Evolutionary conservation across 73 alveolate genomes (phyloP).

Genomic region (Tetrahymena borealis): DNA sequence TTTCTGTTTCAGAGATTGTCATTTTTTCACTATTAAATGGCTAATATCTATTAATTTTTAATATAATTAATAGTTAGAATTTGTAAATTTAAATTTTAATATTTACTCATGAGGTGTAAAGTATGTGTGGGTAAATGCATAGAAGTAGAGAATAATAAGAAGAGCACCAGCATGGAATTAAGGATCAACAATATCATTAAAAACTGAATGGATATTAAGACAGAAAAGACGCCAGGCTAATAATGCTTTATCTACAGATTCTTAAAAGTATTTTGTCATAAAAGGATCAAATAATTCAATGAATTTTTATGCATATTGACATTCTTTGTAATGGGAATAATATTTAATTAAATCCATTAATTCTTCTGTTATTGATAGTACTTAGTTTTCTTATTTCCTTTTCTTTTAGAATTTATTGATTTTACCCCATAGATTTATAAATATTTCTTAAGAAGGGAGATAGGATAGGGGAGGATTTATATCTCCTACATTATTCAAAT

Average conservation of each 20-base stretch:
- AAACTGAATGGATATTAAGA: neutral
- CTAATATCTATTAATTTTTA: neutral
- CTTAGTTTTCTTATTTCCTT: neutral
- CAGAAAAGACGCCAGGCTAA: neutral
- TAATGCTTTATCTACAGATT: neutral
- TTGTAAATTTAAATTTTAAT: neutral
- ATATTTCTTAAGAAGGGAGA: neutral
- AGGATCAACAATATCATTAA: neutral
- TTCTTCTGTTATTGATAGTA: neutral
- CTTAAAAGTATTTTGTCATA: neutral
- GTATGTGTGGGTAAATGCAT: constrained; percentile 36
- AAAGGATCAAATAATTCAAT: neutral
- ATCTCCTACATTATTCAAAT: neutral
- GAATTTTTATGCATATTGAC: neutral
- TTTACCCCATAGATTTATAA: neutral
- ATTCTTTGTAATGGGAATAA: neutral
- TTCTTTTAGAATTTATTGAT: neutral
- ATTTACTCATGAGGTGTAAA: constrained; percentile 28
- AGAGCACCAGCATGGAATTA: constrained; percentile 31
- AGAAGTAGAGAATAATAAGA: constrained; percentile 13
- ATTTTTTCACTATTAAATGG: neutral
- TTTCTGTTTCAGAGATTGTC: neutral
- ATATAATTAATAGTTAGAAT: neutral
- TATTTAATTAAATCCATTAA: neutral
- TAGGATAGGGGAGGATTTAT: constrained; percentile 6